These are phyloP conservation scores for Chlamydomonas reinhardtii DNA, from an alignment of 163 green algal genomes.

Conservation along the genomic window DNA sequence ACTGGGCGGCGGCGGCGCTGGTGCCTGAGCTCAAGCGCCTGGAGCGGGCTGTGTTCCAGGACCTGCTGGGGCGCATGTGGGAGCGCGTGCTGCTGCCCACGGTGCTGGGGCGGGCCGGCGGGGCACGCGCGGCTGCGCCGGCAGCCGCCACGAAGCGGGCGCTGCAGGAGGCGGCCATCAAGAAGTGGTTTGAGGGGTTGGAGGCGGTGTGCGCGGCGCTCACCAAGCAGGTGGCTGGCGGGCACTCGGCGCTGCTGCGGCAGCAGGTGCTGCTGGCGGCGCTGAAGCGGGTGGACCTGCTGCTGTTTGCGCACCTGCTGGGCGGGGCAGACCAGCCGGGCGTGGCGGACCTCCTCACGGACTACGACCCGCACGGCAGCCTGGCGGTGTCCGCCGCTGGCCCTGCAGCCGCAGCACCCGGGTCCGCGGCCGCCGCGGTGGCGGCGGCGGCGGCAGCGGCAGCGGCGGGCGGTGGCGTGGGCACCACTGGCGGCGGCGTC, in stretches of 20 bases:
- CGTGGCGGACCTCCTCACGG: slow-evolving; percentile 34
- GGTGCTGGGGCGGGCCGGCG: slow-evolving; percentile 8
- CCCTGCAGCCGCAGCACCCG: too few species aligned
- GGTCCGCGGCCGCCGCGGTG: neutral
- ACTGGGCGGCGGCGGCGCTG: slow-evolving; percentile 34
- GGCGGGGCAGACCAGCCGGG: slow-evolving; percentile 25
- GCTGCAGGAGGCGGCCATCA: slow-evolving; percentile 68
- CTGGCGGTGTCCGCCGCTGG: neutral
- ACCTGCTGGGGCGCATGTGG: slow-evolving; percentile 46
- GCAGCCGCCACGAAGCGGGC: slow-evolving; percentile 36
- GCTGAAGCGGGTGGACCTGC: slow-evolving; percentile 65
- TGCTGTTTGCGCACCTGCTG: slow-evolving; percentile 72
- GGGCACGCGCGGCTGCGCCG: neutral
- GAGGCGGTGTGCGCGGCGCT: slow-evolving; percentile 45
- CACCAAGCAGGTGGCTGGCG: slow-evolving; percentile 29
- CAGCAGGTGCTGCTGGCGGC: slow-evolving; percentile 60
- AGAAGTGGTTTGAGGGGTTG: slow-evolving; percentile 68
- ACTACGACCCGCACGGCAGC: slow-evolving; percentile 58
- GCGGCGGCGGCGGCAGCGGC: neutral
- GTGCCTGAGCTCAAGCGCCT: slow-evolving; percentile 22
- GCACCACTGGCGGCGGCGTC: neutral
- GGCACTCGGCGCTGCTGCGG: slow-evolving; percentile 34
- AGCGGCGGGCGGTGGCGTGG: neutral
- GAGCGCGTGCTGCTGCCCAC: slow-evolving; percentile 43
- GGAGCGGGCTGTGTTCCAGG: slow-evolving; percentile 42